phyloP scores from a whole-genome alignment of 768 basidiomycete species.

The Suillus ampliporus region DNA sequence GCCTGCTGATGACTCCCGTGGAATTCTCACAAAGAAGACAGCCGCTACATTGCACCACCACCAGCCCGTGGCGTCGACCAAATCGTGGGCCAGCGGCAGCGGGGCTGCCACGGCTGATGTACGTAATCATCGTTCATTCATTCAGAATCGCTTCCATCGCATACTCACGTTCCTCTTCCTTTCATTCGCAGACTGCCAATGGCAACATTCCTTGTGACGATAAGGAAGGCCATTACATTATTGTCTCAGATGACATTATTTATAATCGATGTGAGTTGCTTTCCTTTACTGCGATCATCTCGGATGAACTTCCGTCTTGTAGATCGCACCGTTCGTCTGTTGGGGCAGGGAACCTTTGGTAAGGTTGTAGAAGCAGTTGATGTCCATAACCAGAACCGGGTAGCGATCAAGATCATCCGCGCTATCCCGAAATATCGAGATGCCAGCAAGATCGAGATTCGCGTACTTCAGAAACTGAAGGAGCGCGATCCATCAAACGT shows the following conservation, averaged over 20 bases:
- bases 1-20: slow-evolving; percentile 72
- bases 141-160: slow-evolving; percentile 19
- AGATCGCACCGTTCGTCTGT: slow-evolving; percentile 91
- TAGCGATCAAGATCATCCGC: slow-evolving; percentile 98
- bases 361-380: slow-evolving; percentile 97
- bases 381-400: slow-evolving; percentile 71
- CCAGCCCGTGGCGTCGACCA: slow-evolving; percentile 54
- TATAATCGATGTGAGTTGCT: slow-evolving; percentile 74
- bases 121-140: slow-evolving; percentile 38
- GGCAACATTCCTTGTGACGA: slow-evolving; percentile 85
- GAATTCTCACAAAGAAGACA: slow-evolving; percentile 68
- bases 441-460: slow-evolving; percentile 97
- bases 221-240: slow-evolving; percentile 98
- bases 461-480: slow-evolving; percentile 90
- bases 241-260: slow-evolving; percentile 89
- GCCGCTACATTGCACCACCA: slow-evolving; percentile 55
- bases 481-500: slow-evolving; percentile 86
- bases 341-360: slow-evolving; percentile 98
- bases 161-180: slow-evolving; percentile 31
- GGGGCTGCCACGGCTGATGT: slow-evolving; percentile 73
- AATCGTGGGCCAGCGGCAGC: slow-evolving; percentile 72
- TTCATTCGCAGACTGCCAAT: slow-evolving; percentile 75
- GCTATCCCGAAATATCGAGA: slow-evolving; percentile 99
- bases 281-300: slow-evolving; percentile 9
- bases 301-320: slow-evolving; percentile 24